Evolutionary conservation across 768 basidiomycete genomes (phyloP).

Genomic region (Mycena alexandri): DNA sequence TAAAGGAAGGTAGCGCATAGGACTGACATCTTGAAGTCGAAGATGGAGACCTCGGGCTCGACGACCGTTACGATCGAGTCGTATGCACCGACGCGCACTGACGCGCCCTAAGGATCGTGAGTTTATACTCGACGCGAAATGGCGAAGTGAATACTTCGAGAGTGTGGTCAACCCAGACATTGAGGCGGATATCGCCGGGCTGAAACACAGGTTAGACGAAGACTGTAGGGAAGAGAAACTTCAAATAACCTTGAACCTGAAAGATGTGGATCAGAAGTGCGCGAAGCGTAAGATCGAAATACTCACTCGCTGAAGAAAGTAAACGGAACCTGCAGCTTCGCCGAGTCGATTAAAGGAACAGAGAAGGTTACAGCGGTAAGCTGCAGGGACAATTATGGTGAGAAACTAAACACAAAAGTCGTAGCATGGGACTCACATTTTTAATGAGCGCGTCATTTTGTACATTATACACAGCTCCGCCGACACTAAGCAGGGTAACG

Average conservation of each 20-base stretch:
- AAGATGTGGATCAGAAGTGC: slow-evolving; percentile 33
- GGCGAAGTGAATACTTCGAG: slow-evolving; percentile 60
- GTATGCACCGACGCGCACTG: slow-evolving; percentile 74
- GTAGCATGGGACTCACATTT: slow-evolving; percentile 65
- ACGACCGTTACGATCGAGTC: slow-evolving; percentile 84
- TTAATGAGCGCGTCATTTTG: slow-evolving; percentile 75
- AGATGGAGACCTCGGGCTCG: slow-evolving; percentile 81
- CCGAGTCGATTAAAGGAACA: slow-evolving; percentile 64
- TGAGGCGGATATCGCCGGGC: slow-evolving; percentile 83
- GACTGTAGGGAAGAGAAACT: slow-evolving; percentile 3
- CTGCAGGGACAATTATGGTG: slow-evolving; percentile 53
- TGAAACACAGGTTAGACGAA: slow-evolving; percentile 42
- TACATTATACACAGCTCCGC: slow-evolving; percentile 77
- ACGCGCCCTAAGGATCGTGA: slow-evolving; percentile 15
- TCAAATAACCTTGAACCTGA: slow-evolving; percentile 70
- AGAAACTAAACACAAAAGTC: neutral
- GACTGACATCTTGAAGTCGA: slow-evolving; percentile 84
- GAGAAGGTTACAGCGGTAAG: slow-evolving; percentile 68
- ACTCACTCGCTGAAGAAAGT: slow-evolving; percentile 87
- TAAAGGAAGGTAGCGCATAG: slow-evolving; percentile 14
- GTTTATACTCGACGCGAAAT: neutral
- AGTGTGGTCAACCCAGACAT: slow-evolving; percentile 80
- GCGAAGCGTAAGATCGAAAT: slow-evolving; percentile 1
- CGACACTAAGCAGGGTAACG: slow-evolving; percentile 73
- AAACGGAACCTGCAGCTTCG: slow-evolving; percentile 77